A percentile compares a stretch with the other conserved stretches of the same genome.
phyloP scores from a whole-genome alignment of 2,329 filamentous ascomycete species.

The Fusarium xylarioides region DNA sequence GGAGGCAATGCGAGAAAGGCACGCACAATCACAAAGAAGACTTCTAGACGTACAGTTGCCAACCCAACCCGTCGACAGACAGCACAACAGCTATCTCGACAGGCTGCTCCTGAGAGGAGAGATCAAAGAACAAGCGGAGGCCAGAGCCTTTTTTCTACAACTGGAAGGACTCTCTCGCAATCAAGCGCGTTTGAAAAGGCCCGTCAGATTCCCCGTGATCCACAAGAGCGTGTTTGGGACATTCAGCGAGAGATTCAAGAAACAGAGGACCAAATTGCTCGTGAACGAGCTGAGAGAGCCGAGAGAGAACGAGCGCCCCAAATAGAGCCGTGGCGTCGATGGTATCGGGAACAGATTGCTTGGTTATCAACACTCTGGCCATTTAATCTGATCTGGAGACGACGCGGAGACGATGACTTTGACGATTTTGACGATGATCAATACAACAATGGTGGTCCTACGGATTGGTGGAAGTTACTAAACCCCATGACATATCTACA shows the following conservation, averaged over 20 bases:
- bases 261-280: constrained; percentile 26
- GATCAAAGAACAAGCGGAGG: neutral
- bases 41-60: neutral
- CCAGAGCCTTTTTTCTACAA: constrained; percentile 16
- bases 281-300: constrained; percentile 17
- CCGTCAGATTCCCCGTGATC: constrained; percentile 6
- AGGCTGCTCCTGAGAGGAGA: neutral
- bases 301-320: constrained; percentile 5
- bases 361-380: constrained; percentile 38
- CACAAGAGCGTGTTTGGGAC: constrained; percentile 16
- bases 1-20: neutral
- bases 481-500: constrained; percentile 47
- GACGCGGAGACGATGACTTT: neutral
- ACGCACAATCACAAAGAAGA: neutral
- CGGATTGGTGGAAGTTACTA: constrained; percentile 41
- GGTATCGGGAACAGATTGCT: constrained; percentile 34
- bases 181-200: constrained; percentile 6
- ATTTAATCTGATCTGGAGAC: constrained; percentile 8
- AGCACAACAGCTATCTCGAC: neutral
- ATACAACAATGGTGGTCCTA: constrained; percentile 7
- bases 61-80: neutral
- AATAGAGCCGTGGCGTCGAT: constrained; percentile 23
- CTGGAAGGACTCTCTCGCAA: neutral
- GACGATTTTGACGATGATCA: constrained; percentile 25
- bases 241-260: constrained; percentile 37